Conservation (phyloP, 2,329 filamentous ascomycete genomes). For the Claviceps digitariae region DNA sequence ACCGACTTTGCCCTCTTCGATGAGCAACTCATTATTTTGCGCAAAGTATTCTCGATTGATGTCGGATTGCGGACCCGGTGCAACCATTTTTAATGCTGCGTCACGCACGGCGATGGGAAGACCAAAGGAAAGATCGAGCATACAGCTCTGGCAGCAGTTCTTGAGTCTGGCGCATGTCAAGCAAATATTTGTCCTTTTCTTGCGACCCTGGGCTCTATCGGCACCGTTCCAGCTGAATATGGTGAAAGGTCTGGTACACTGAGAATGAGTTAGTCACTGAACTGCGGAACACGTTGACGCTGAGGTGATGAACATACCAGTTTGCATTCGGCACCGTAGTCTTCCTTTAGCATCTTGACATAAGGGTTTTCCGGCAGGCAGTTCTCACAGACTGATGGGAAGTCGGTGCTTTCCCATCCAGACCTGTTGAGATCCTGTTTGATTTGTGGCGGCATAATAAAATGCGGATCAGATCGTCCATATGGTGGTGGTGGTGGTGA, state of each 20-base stretch:
- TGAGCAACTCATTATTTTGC: slow-evolving; percentile 89
- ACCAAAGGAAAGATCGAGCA: slow-evolving; percentile 94
- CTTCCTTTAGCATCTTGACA: slow-evolving; percentile 97
- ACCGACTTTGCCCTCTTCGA: slow-evolving; percentile 78
- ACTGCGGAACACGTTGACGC: not conserved
- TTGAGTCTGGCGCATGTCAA: slow-evolving; percentile 93
- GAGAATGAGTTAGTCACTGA: slow-evolving; percentile 2
- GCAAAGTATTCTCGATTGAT: slow-evolving; percentile 97
- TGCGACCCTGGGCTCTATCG: slow-evolving; percentile 73
- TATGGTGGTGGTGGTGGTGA: slow-evolving; percentile 7
- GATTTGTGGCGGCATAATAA: slow-evolving; percentile 71
- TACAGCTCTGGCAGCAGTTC: slow-evolving; percentile 98
- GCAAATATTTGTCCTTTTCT: slow-evolving; percentile 90
- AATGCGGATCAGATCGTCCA: not conserved
- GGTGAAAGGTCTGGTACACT: slow-evolving; percentile 88
- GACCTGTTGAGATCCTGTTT: slow-evolving; percentile 93
- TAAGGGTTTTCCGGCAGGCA: slow-evolving; percentile 95
- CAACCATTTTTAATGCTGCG: slow-evolving; percentile 94
- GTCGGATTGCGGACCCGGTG: slow-evolving; percentile 78
- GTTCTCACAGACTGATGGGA: slow-evolving; percentile 79
- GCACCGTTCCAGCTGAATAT: slow-evolving; percentile 85
- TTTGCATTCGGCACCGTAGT: slow-evolving; percentile 80
- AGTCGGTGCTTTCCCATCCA: slow-evolving; percentile 89
- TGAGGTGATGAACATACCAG: slow-evolving; percentile 26
- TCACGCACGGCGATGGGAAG: slow-evolving; percentile 90